Conservation (phyloP, 208 protist genomes). For the Crithidia bombi region DNA sequence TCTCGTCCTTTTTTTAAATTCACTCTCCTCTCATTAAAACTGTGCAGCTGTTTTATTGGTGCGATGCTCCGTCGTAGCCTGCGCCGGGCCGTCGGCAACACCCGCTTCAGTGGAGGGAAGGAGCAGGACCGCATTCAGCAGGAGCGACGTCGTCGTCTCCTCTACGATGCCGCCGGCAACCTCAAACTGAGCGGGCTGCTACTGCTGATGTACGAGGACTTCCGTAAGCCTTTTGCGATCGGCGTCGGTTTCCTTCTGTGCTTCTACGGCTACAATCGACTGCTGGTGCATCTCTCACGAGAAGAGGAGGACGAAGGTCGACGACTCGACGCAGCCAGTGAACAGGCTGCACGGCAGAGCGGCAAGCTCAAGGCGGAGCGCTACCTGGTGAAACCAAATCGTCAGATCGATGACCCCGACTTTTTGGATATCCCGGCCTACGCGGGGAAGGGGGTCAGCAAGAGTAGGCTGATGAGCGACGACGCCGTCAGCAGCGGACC, state of each 20-base stretch:
- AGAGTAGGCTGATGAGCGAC: slow-evolving; percentile 59
- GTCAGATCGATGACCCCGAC: slow-evolving; percentile 84
- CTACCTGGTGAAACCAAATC: slow-evolving; percentile 68
- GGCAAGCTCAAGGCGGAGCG: slow-evolving; percentile 72
- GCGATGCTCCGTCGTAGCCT: slow-evolving; percentile 58
- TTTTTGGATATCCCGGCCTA: slow-evolving; percentile 74
- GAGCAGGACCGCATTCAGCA: slow-evolving; percentile 62
- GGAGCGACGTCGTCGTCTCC: slow-evolving; percentile 57
- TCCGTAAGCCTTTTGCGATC: slow-evolving; percentile 43
- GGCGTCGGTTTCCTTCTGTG: slow-evolving; percentile 34
- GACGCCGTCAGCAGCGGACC: slow-evolving; percentile 42
- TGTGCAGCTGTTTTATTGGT: too few species aligned
- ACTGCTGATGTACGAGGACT: slow-evolving; percentile 67
- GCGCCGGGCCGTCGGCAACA: slow-evolving; percentile 35
- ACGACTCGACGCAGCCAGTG: slow-evolving; percentile 51
- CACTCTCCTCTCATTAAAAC: not conserved
- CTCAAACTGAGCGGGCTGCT: slow-evolving; percentile 50
- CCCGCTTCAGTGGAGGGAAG: slow-evolving; percentile 53
- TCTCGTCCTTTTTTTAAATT: slow-evolving; percentile 10
- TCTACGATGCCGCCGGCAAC: slow-evolving; percentile 69
- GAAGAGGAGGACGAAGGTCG: slow-evolving; percentile 40
- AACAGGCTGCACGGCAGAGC: slow-evolving; percentile 44
- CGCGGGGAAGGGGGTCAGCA: slow-evolving; percentile 65
- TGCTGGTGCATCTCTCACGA: slow-evolving; percentile 50
- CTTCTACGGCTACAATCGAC: slow-evolving; percentile 56